phyloP scores from a whole-genome alignment of 768 basidiomycete genomes.

The Rhodosporidiobolus odoratus region DNA sequence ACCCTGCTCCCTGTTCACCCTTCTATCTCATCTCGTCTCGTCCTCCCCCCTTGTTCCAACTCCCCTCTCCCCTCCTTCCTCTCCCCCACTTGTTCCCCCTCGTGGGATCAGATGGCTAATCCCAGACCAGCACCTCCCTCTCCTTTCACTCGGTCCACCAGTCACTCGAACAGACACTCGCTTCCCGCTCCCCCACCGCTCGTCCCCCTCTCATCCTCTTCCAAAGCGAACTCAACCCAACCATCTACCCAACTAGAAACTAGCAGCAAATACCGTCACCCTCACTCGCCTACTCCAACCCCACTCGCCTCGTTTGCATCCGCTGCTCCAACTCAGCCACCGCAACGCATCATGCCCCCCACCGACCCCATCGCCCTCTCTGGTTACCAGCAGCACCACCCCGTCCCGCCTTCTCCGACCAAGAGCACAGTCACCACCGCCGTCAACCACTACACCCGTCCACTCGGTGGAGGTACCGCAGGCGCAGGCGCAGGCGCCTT shows the following conservation, averaged over 20 bases:
- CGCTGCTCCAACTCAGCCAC: neutral
- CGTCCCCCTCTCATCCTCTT: neutral
- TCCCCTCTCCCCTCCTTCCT: neutral
- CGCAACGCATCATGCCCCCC: neutral
- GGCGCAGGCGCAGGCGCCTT: neutral
- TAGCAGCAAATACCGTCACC: neutral
- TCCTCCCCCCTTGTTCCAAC: neutral
- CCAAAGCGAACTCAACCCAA: neutral
- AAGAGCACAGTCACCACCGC: neutral
- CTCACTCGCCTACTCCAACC: neutral
- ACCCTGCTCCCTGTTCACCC: too few relatives aligned
- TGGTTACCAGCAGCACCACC: too few relatives aligned
- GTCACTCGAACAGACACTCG: neutral
- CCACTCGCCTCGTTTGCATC: neutral
- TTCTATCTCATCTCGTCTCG: neutral
- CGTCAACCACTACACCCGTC: conserved; percentile 27
- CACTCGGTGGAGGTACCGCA: neutral
- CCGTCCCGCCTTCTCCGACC: conserved; percentile 1
- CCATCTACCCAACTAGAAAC: neutral
- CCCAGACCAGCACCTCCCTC: neutral
- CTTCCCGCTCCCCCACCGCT: neutral
- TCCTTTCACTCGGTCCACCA: neutral
- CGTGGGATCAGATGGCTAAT: neutral
- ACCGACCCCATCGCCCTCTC: neutral
- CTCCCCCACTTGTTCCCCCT: neutral